These are phyloP conservation scores for Mycena citricolor DNA, from an alignment of 1,284 basidiomycete species.

Conservation along the genomic window DNA sequence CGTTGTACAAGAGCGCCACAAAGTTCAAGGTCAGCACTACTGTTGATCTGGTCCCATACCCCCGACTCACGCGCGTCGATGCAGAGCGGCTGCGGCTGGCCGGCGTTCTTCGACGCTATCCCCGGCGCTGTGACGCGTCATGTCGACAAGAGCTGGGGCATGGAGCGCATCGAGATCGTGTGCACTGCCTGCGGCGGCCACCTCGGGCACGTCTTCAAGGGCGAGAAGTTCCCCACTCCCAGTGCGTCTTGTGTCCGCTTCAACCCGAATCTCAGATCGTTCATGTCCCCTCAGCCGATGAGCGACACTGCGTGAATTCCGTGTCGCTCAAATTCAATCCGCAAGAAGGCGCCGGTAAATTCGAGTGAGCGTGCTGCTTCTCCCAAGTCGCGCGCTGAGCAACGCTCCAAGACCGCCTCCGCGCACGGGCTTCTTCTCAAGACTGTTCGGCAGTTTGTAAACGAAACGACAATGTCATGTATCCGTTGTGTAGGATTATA, in stretches of 20 bases:
- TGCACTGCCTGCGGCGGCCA: conserved; percentile 88
- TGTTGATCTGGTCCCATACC: neutral
- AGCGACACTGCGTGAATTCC: conserved; percentile 91
- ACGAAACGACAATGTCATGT: too few relatives aligned
- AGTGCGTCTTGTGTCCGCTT: conserved; percentile 45
- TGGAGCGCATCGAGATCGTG: conserved; percentile 72
- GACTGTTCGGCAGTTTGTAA: too few relatives aligned
- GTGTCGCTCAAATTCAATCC: conserved; percentile 73
- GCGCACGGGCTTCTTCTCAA: too few relatives aligned
- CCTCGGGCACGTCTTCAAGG: conserved; percentile 92
- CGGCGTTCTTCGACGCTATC: conserved; percentile 94
- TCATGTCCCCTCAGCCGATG: conserved; percentile 60
- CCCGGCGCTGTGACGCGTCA: conserved; percentile 85
- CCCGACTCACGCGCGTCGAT: neutral
- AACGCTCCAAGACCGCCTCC: too few relatives aligned
- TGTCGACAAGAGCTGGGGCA: conserved; percentile 58
- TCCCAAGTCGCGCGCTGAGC: too few relatives aligned
- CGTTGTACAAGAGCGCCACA: conserved; percentile 83
- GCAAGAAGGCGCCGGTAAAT: conserved; percentile 13
- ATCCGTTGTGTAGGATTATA: too few relatives aligned
- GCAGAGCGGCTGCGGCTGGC: conserved; percentile 91
- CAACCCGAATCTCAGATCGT: neutral
- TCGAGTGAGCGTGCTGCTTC: conserved; percentile 6
- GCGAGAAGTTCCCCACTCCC: conserved; percentile 76
- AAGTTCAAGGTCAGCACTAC: conserved; percentile 72